Evolutionary conservation across 139 green algal species (phyloP), one percentile per base, ranked within the genome.

Genomic region (Spirogloea muscicola): DNA sequence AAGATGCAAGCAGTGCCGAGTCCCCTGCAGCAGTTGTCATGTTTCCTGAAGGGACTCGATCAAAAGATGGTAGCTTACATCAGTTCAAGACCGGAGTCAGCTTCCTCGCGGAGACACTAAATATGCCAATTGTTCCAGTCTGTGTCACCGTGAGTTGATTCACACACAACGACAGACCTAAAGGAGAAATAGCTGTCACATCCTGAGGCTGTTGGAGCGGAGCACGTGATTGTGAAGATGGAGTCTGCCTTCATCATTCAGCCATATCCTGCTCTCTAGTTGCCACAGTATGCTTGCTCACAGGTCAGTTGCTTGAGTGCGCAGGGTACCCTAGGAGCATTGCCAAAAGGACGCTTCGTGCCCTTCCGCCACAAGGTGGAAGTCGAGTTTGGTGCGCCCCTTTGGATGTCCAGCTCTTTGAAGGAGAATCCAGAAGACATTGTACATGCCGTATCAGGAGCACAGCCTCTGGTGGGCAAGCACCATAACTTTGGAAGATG

Each of bases 1-100:
- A 74, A 33, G 58, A 31, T 1, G 34, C 25, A 6, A 74, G 59
- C 31, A 58, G 60, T 18, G 36, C 61, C 7, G 13, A 49, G 10
- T 49, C 18, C 13, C 72, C 72, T n/a, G 31, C 61, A 39, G 61
- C 61, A 1, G 60, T 80, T 0, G 18, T 80, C 29, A 74, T 80
- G 0, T 80, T 80, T 46, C 72, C 72, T 1, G 72, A 80, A 25
- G 72, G 72, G 3, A 80, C 72, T 6, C 42, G 72, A 1, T 74
- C 72, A 2, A 25, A 25, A 1, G 42, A 64, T 29, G 72, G 72
- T 1, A 18, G 13, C 0, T 21, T 80, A 1, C 72, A 80, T 29
- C 61, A 21, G 21, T 80, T 80, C 72, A 80, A 80, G 61, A 10
- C 61, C 2, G 72, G 72, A 2, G 72, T 62, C 4, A 34, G 25